phyloP scores from a whole-genome alignment of 441 rosid species.

The Macaranga tanarius region DNA sequence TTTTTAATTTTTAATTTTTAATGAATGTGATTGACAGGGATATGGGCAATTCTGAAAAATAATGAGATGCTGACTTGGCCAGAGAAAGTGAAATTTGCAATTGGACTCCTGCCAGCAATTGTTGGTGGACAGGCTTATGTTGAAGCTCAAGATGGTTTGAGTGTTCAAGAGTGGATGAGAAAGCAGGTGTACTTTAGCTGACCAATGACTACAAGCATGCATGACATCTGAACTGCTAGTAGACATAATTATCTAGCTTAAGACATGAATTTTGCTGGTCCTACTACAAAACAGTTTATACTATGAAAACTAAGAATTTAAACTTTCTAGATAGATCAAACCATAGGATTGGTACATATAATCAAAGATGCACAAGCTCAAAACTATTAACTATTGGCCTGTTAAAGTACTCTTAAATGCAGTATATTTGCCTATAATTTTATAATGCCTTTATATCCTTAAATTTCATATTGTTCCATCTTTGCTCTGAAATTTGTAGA shows the following conservation, averaged over 20 bases:
- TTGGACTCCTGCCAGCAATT: slow-evolving; percentile 91
- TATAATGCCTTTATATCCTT: slow-evolving; percentile 1
- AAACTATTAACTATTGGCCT: background rate
- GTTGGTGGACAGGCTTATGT: slow-evolving; percentile 90
- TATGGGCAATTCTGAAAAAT: slow-evolving; percentile 86
- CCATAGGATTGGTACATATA: background rate
- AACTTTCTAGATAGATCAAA: background rate
- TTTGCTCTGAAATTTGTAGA: background rate
- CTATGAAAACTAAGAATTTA: background rate
- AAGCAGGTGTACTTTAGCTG: slow-evolving; percentile 56
- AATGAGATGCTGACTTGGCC: slow-evolving; percentile 98
- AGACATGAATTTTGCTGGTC: background rate
- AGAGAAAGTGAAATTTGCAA: slow-evolving; percentile 91
- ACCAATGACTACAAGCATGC: background rate
- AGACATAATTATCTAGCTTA: background rate
- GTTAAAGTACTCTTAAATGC: background rate
- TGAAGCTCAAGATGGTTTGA: slow-evolving; percentile 91
- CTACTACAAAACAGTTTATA: background rate
- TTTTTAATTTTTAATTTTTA: too few species aligned
- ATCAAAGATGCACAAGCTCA: background rate
- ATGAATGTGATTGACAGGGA: slow-evolving; percentile 47
- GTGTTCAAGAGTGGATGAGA: slow-evolving; percentile 86
- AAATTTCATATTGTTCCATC: background rate
- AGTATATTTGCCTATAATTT: background rate
- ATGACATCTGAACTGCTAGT: background rate